phyloP scores from a whole-genome alignment of 192 early-diverging fungal species.

The Phycomyces blakesleeanus region DNA sequence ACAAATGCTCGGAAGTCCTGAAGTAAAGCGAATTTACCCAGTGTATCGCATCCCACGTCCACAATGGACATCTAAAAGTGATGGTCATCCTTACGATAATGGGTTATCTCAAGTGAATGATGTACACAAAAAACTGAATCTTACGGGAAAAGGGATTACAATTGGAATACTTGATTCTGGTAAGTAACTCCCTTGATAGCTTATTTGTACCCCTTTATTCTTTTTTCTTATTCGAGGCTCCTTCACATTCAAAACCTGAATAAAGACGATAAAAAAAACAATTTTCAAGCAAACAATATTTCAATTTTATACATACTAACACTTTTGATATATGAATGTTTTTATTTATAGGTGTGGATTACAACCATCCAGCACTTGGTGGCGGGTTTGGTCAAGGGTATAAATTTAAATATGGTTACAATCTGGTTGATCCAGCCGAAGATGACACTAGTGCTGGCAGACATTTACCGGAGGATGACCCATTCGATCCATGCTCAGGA shows the following conservation, averaged over 20 bases:
- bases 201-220: background rate
- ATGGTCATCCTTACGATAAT: constrained; percentile 13
- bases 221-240: background rate
- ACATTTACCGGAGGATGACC: constrained; percentile 33
- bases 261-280: too few relatives aligned
- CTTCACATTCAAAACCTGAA: background rate
- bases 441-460: constrained; percentile 15
- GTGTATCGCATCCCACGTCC: constrained; percentile 18
- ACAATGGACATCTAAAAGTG: background rate
- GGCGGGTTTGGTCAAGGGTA: constrained; percentile 60
- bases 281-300: too few relatives aligned
- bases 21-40: constrained; percentile 27
- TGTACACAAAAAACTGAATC: constrained; percentile 43
- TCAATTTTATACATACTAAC: background rate
- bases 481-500: constrained; percentile 36
- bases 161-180: constrained; percentile 68
- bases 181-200: background rate
- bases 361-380: constrained; percentile 62
- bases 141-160: constrained; percentile 58
- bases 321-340: background rate
- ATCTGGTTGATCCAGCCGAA: constrained; percentile 57
- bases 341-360: constrained; percentile 41
- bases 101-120: constrained; percentile 45
- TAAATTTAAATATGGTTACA: constrained; percentile 54
- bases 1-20: constrained; percentile 3